phyloP scores from a whole-genome alignment of 2,329 filamentous ascomycete species.

The Phaeosphaeria sp. region DNA sequence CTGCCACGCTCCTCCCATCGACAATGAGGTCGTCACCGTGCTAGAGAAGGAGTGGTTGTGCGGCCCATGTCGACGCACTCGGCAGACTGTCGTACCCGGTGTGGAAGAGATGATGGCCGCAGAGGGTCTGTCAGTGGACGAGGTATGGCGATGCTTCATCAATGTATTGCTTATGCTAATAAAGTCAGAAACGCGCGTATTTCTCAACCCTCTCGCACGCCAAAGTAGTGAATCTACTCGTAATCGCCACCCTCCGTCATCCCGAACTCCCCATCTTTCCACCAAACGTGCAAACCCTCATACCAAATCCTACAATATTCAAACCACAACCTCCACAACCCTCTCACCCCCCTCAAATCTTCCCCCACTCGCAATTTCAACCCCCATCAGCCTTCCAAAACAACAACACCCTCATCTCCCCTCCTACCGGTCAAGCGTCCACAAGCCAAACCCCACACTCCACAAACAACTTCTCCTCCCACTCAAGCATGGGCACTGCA shows the following conservation, averaged over 20 bases:
- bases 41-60: constrained; percentile 76
- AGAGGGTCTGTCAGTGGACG: constrained; percentile 48
- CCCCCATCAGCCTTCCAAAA: constrained; percentile 14
- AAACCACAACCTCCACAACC: constrained; percentile 20
- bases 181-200: constrained; percentile 65
- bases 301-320: constrained; percentile 23
- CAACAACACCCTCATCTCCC: constrained; percentile 12
- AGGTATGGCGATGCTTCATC: constrained; percentile 42
- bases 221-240: constrained; percentile 69
- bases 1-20: constrained; percentile 78
- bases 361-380: constrained; percentile 16
- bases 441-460: constrained; percentile 27
- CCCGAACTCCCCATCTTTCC: constrained; percentile 71
- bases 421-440: constrained; percentile 41
- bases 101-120: constrained; percentile 49
- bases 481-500: constrained; percentile 36
- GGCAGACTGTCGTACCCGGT: constrained; percentile 38
- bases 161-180: neutral
- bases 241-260: constrained; percentile 66
- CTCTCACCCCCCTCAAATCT: constrained; percentile 6
- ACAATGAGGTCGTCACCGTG: constrained; percentile 71
- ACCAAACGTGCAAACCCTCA: constrained; percentile 38
- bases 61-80: constrained; percentile 59
- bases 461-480: constrained; percentile 22
- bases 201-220: constrained; percentile 66